Evolutionary conservation across 768 basidiomycete genomes (phyloP), one percentile per base, ranked within the genome.

Genomic region (Auriscalpium vulgare): DNA sequence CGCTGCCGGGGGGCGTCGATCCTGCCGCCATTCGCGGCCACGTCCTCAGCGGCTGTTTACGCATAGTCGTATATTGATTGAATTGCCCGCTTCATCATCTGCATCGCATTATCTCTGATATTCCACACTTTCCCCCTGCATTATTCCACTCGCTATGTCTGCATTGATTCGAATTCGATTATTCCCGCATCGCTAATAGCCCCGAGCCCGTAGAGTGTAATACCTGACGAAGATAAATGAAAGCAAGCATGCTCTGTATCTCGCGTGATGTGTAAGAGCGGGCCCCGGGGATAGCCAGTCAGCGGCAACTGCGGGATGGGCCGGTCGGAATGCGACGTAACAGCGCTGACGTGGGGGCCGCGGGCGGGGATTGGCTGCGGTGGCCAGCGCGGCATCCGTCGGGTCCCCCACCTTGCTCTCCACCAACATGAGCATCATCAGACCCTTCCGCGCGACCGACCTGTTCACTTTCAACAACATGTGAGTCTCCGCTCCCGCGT

Each of bases 391-490:
- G 29, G 36, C 37, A 14, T 7, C 45, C 51, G 19, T 16, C 19
- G 17, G 23, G 2, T 29, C 23, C 2, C 23, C 3, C 23, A 29
- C 3, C 23, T 29, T n/a, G 23, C 5, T 29, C 29, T 19, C 23
- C 4, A 38, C 38, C 37, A 37, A 21, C n/a, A 97, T 97, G 94
- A 93, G 90, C 68, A 71, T 94, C 55, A 74, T 89, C 1, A 79
- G 94, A 49, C 86, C 93, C 14, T 95, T 97, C 77, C 79, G 81
- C 68, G 91, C 92, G 10, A 82, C 84, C 0, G 94, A 97, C 70
- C 79, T 95, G 72, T 91, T 95, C 76, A 87, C 81, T 63, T 95
- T 95, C 74, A 97, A 97, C 67, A 90, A 90, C 66, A 81, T 95
- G 91, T 88, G 64, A 59, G 84, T 73, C 2, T n/a, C n/a, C 46